phyloP scores from a whole-genome alignment of 192 early-diverging fungal genomes.

The Backusella westeae region DNA sequence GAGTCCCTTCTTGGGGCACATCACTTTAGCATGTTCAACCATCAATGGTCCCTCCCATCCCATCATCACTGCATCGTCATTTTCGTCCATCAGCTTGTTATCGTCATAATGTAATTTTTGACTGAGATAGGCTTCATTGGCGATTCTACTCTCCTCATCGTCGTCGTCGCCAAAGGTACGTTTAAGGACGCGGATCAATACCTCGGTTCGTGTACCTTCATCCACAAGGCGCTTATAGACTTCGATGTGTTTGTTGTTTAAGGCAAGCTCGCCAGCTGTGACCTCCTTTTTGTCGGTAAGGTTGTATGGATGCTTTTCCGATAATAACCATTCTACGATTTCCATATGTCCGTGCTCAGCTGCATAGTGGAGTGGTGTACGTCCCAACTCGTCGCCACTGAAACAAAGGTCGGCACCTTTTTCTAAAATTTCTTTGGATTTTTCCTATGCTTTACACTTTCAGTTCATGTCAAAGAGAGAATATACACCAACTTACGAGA shows the following conservation, averaged over 20 bases:
- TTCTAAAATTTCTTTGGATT: conserved; percentile 45
- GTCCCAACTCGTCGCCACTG: conserved; percentile 51
- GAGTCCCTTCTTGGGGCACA: conserved; percentile 58
- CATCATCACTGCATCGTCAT: conserved; percentile 97
- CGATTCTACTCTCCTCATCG: conserved; percentile 39
- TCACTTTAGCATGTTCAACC: conserved; percentile 80
- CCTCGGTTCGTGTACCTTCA: conserved; percentile 83
- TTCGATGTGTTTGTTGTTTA: conserved; percentile 59
- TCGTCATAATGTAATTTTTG: conserved; percentile 81
- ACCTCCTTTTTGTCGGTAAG: conserved; percentile 68
- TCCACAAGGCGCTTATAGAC: conserved; percentile 80
- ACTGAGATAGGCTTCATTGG: conserved; percentile 78
- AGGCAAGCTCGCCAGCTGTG: conserved; percentile 85
- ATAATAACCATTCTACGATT: conserved; percentile 57
- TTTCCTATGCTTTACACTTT: conserved; percentile 13
- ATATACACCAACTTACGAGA: conserved; percentile 12
- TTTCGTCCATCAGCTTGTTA: conserved; percentile 76
- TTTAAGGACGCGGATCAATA: conserved; percentile 61
- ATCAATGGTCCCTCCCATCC: conserved; percentile 95
- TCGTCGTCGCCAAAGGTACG: conserved; percentile 38
- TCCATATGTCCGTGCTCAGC: conserved; percentile 62
- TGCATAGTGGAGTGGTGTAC: conserved; percentile 70
- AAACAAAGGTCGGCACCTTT: conserved; percentile 55
- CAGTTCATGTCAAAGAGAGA: not conserved
- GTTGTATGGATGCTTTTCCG: conserved; percentile 83